Evolutionary conservation across 2,329 filamentous ascomycete species (phyloP), one percentile per base, ranked within the genome.

Genomic region (Mariannaea elegans): DNA sequence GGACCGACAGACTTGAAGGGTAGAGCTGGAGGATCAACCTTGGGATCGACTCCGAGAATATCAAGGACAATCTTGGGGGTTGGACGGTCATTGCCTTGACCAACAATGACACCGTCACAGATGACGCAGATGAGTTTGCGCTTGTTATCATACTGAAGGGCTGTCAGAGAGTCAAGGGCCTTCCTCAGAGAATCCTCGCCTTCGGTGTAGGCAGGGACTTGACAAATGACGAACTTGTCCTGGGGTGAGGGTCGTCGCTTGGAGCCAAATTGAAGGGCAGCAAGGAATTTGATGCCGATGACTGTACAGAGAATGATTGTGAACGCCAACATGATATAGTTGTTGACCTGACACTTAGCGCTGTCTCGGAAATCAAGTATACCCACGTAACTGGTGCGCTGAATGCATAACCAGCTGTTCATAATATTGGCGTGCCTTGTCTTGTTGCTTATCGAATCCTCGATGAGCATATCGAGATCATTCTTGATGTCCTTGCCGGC

Each of bases 211-310:
- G 95, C 95, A 9, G 95, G 95, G 29, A 99, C 93, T 76, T 97
- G 93, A 77, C 95, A 98, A 67, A 99, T 98, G 69, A 99, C 94
- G 71, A 99, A 99, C 75, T 98, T 99, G 77, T 99, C 95, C 76
- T 98, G 95, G 34, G 93, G 91, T 6, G 91, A 85, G 3, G 95
- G 95, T 16, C 92, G 89, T 59, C 92, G 87, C 80, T 97, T 97
- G 5, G 93, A 93, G 44, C 94, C 94, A 61, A 99, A 92, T 72
- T 97, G 95, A 39, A 99, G 84, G 12, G 95, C 95, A 51, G 95
- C 89, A 72, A 99, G 76, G 80, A 99, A 99, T 78, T 98, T 99
- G 78, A 91, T 79, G 49, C 88, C 72, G 65, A 98, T 94, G 62
- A 97, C 91, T 1, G 84, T 62, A 73, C 90, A 93, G 53, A 99